Base-by-base conservation (phyloP, 2,329 filamentous ascomycete species). In the Thelonectria rubi region DNA sequence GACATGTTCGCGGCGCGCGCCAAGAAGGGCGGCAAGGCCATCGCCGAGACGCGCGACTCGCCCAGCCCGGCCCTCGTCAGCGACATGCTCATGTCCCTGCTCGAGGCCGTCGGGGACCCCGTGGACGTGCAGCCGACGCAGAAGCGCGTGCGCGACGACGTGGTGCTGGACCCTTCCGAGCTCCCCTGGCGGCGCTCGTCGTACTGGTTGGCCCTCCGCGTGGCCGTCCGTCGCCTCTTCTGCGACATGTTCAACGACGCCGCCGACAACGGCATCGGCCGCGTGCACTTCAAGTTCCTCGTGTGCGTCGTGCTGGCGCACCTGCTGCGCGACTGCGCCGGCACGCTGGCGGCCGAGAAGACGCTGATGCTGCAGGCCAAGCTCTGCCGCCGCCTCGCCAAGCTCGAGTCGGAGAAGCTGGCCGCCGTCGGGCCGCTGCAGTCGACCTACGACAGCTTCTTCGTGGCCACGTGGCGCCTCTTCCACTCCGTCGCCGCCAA, bases 101-200 rank as follows among this genome's bases (percentile, higher is more conserved):
- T 92, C 0, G 82, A 87, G 66, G 82, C 80, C 0, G 77, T 84
- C 7, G 88, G 88, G 0, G 57, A 69, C 0, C 65, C 75, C 0
- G 60, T 77, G 0, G 55, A 73, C 1, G 74, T 81, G 0, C 65
- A 74, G 0, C 21, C 77, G 0, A 69, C 90, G 1, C 76, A 77
- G 0, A 92, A 92, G 69, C 78, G 83, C 2, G 81, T 91, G 0
- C 80, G 86, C 0, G 89, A 91, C 51, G 87, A 90, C n/a, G 82
- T 90, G 0, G 80, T 79, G 12, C 82, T 85, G 71, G 69, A 75
- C 1, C 70, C 81, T 1, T 77, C 80, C 0, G 73, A 80, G 1
- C 70, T 78, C 0, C 88, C 88, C 0, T 92, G 89, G 88, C 79
- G 89, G 17, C 78, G 90, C 39, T 82, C 82, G 2, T 81, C 89